Base-by-base conservation (phyloP, 495 filamentous ascomycete species). In the Aspergillus nidulans region DNA sequence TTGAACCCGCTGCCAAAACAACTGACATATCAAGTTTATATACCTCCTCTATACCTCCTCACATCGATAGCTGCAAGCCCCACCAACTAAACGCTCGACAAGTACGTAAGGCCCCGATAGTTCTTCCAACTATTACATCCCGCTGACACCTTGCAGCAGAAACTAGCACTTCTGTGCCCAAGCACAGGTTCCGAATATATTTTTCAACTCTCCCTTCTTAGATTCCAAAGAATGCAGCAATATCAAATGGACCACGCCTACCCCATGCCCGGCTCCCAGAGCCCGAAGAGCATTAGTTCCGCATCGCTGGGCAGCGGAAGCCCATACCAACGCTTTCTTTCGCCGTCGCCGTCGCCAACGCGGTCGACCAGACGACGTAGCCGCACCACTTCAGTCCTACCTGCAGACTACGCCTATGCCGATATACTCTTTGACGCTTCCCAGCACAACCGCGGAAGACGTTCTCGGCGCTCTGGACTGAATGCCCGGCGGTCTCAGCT, bases 401-500 rank as follows among this genome's bases (percentile, higher is more conserved):
- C 63, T 1, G 48, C 63, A 28, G 67, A 67, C 57, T 68, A 62
- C 48, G 56, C 59, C 58, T 68, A 64, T 48, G 56, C 59, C 48
- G 68, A 63, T 24, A 48, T 51, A n/a, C 62, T 39, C 36, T 39
- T 66, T 53, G 66, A 73, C 42, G 63, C 56, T n/a, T 53, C 62
- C 19, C 67, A 58, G 1, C 54, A 62, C 13, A 52, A 38, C 28
- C 61, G 56, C 18, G 42, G 47, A 18, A 38, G 57, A 28, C 53
- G 53, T 43, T 34, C 30, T 12, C 4, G 30, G 15, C 59, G 20
- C 23, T 46, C 40, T 26, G 49, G 19, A 45, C 54, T 28, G 34
- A 32, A 42, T 58, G 86, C 63, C 2, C 77, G 81, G 7, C 82
- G 81, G 56, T 83, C 78, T 47, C 81, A 82, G 48, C 74, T 86